Conservation (phyloP, 2,329 filamentous ascomycete species). For the Cladosporium austrohemisphaericum region DNA sequence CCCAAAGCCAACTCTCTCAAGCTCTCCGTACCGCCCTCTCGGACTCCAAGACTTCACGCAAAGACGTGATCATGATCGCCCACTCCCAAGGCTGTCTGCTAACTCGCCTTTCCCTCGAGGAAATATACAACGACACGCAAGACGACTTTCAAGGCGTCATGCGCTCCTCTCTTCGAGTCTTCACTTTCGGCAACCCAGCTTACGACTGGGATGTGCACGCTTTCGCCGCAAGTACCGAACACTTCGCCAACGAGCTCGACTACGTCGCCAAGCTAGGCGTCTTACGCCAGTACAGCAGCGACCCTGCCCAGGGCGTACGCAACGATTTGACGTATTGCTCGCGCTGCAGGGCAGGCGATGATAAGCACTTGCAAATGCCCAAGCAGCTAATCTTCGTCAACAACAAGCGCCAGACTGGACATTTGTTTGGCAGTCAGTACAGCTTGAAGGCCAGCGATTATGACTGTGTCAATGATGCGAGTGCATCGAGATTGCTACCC, state of each 20-base stretch:
- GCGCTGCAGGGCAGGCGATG: not conserved
- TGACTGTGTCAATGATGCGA: slow-evolving; percentile 1
- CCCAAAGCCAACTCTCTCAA: not conserved
- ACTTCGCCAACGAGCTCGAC: slow-evolving; percentile 13
- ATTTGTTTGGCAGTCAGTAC: slow-evolving; percentile 12
- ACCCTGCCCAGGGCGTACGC: not conserved
- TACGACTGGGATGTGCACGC: slow-evolving; percentile 13
- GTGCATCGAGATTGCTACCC: not conserved
- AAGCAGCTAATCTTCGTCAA: slow-evolving; percentile 5
- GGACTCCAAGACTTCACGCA: not conserved
- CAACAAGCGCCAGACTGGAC: slow-evolving; percentile 3
- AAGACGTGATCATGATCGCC: slow-evolving; percentile 10
- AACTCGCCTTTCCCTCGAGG: slow-evolving; percentile 2
- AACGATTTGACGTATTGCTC: slow-evolving; percentile 6
- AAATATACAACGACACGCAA: not conserved
- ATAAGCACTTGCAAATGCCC: not conserved
- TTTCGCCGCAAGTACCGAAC: slow-evolving; percentile 7
- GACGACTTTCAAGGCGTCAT: not conserved
- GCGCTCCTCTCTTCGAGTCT: not conserved
- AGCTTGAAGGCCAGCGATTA: slow-evolving; percentile 7
- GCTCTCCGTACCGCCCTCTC: slow-evolving; percentile 4
- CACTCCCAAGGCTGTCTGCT: slow-evolving; percentile 14
- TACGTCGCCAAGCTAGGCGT: slow-evolving; percentile 11
- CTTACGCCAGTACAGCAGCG: slow-evolving; percentile 2
- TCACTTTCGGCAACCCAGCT: slow-evolving; percentile 11